Evolutionary conservation across 2,329 filamentous ascomycete genomes (phyloP), one percentile per base, ranked within the genome.

Genomic region (Lachnellula occidentalis): DNA sequence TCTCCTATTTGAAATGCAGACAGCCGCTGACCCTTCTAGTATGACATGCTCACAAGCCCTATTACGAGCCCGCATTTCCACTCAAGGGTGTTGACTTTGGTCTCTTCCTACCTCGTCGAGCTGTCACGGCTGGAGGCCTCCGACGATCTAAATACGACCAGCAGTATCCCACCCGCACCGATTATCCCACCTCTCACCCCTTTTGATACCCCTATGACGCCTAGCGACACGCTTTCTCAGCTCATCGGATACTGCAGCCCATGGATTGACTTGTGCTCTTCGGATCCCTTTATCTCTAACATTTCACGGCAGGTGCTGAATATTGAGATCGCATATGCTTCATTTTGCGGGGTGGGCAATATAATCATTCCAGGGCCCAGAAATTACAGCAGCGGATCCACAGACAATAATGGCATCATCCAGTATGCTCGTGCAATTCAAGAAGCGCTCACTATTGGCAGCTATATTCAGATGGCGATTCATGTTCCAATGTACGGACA

Each of bases 291-390:
- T 58, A 85, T 97, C 59, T 85, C 90, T 7, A 89, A 88, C 69
- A 80, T 97, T 55, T 96, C 92, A 36, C 84, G 89, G 45, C 92
- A 96, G 72, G 88, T 95, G 6, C 77, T 99, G 59, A 91, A 91
- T 68, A 79, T 96, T 39, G 94, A 99, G 70, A 81, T 97, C 47
- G 88, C 90, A 48, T 99, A 96, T 73, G 94, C 95, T 60, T 92
- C 90, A 59, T 99, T 97, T 73, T 96, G 91, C 67, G 95, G 95
- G 36, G 81, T 94, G 47, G 84, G 85, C 53, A 95, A 88, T 71
- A 78, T 97, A 55, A 76, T 97, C 49, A 77, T 99, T 31, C 85
- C 87, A 1, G 91, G 91, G 0, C 94, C 94, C 3, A 80, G 81
- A 60, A 73, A 82, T 14, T 81, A 86, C 60, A 78, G 79, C 54